Percentiles rank a stretch among this genome's conserved stretches.
phyloP scores from a whole-genome alignment of 495 filamentous ascomycete species.

The Hypoxylon lienhwacheense region DNA sequence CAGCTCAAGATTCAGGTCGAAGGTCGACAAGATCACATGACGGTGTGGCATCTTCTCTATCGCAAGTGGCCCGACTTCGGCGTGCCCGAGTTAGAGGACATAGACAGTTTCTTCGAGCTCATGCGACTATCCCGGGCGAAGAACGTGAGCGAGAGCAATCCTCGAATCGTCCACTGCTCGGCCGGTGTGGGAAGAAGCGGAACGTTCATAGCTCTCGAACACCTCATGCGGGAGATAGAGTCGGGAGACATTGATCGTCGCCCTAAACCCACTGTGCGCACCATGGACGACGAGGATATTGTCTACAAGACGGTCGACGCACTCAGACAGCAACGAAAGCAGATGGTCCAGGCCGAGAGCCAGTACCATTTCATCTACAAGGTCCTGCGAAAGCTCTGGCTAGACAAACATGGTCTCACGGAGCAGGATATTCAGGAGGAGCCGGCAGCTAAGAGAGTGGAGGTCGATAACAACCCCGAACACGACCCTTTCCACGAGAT shows the following conservation, averaged over 20 bases:
- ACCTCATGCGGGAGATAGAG: conserved; percentile 79
- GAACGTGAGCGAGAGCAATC: conserved; percentile 64
- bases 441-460: conserved; percentile 51
- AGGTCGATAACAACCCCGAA: too few relatives aligned
- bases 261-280: conserved; percentile 29
- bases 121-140: conserved; percentile 75
- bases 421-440: conserved; percentile 36
- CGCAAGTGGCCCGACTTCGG: conserved; percentile 93
- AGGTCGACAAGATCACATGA: conserved; percentile 50
- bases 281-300: conserved; percentile 45
- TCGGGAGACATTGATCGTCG: conserved; percentile 65
- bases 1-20: conserved; percentile 54
- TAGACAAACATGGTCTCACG: conserved; percentile 53
- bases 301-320: conserved; percentile 74
- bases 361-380: conserved; percentile 92
- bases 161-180: conserved; percentile 89
- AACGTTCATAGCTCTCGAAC: conserved; percentile 93
- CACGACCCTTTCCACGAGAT: conserved; percentile 39
- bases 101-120: conserved; percentile 74
- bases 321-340: conserved; percentile 86
- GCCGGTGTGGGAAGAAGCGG: conserved; percentile 93
- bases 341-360: conserved; percentile 90
- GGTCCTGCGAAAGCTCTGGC: conserved; percentile 73
- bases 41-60: conserved; percentile 88
- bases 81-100: conserved; percentile 78